Evolutionary conservation across 768 basidiomycete species (phyloP), one percentile per base, ranked within the genome.

Genomic region (Russula ochroleuca): DNA sequence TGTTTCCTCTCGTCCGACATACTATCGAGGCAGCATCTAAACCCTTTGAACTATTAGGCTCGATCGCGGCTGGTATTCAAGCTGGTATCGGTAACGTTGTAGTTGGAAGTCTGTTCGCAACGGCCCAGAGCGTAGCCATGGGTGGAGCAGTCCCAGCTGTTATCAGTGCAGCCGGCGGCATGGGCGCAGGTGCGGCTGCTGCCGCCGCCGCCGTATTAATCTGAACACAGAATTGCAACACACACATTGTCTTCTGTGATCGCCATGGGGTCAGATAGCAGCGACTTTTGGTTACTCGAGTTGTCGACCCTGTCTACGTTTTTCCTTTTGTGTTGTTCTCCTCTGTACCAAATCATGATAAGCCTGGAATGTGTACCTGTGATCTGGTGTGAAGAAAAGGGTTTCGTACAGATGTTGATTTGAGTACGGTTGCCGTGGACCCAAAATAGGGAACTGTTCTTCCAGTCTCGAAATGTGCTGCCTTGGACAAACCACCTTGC

Each of bases 81-180:
- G 56, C 66, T 14, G 23, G 40, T 11, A 64, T 67, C 28, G 63
- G 63, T 8, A 65, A 57, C 33, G 63, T 65, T 28, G 63, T 4
- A 8, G 62, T 62, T 9, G 63, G 63, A 2, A 66, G 53, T 21
- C 8, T 49, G 1, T 61, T 65, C 43, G 64, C 66, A 17, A 13
- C 11, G 1, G 47, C 37, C 3, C 66, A 67, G 43, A 61, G 59
- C 37, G 38, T 54, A 3, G 66, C 58, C 43, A 67, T 61, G 56
- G 59, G 64, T 11, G 64, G 64, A 7, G 59, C 47, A 5, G 8
- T 61, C 1, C 53, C 63, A 25, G 38, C 45, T 0, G 58, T 0
- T n/a, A n/a, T n/a, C n/a, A n/a, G n/a, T n/a, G n/a, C n/a, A n/a
- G n/a, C n/a, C n/a, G n/a, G n/a, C n/a, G 58, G 11, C 10, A 0